Evolutionary conservation across 345 rosid species (phyloP), one percentile per base, ranked within the genome.

Genomic region (Hypericum androsaemum): DNA sequence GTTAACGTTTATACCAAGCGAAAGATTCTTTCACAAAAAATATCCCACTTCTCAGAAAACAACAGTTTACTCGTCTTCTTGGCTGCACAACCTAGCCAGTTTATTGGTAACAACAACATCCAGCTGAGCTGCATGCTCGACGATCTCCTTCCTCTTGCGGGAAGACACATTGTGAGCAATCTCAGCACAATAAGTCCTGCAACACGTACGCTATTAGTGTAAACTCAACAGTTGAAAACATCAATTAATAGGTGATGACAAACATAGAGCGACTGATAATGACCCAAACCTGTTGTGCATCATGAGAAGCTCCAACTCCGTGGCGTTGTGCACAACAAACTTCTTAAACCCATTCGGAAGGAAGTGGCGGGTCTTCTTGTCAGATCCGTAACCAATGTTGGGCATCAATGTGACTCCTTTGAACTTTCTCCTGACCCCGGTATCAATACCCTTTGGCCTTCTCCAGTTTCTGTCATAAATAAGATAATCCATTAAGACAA

Each of bases 41-140:
- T n/a, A n/a, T n/a, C n/a, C n/a, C n/a, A n/a, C n/a, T n/a, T n/a
- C n/a, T n/a, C 32, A 22, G 4, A n/a, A n/a, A 22, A 22, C 32
- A 1, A 22, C 32, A 22, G 22, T 46, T 32, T 46, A 46, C 22
- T 46, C 50, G 22, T 46, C 50, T 46, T 46, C 50, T 16, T 12
- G 50, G 50, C 50, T 46, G 2, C 50, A 6, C 17, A 46, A 14
- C 50, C 50, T 46, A 7, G 50, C 50, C 15, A 46, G 50, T 16
- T 46, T 46, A 16, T 46, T 46, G 22, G 50, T 46, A 5, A 46
- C 50, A 14, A 14, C 50, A 14, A 46, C 22, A 14, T 46, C 50
- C 6, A 46, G 22, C 50, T 46, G 50, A n/a, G 50, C 50, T 13
- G 50, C 50, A 46, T 16, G 50, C 50, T 46, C 50, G 10, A 46